Conservation (phyloP, 108 stramenopile species). For the Seminavis robusta region DNA sequence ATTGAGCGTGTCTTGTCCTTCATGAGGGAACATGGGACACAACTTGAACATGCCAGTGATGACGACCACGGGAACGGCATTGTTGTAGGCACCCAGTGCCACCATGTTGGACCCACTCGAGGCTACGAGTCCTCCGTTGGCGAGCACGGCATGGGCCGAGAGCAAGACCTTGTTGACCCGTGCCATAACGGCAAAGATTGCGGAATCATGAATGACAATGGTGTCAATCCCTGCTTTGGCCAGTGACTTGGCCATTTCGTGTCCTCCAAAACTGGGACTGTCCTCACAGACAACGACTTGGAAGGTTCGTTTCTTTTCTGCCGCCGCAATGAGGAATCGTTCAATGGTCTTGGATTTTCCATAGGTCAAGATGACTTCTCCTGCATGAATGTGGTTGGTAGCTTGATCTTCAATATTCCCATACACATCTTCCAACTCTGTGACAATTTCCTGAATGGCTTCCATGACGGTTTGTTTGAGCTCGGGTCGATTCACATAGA, state of each 20-base stretch:
- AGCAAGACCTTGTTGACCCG: conserved; percentile 94
- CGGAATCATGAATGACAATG: conserved; percentile 49
- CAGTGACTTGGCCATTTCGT: conserved; percentile 80
- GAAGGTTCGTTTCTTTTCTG: conserved; percentile 86
- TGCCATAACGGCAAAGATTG: conserved; percentile 73
- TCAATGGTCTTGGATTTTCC: conserved; percentile 85
- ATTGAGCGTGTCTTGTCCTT: conserved; percentile 92
- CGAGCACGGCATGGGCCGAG: conserved; percentile 94
- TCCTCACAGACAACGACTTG: conserved; percentile 94
- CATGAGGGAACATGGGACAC: conserved; percentile 96
- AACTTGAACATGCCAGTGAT: conserved; percentile 96
- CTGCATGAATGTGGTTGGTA: conserved; percentile 90
- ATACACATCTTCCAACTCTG: conserved; percentile 84
- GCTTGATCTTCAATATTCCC: conserved; percentile 89
- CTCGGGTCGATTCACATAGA: conserved; percentile 51
- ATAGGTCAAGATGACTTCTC: conserved; percentile 91
- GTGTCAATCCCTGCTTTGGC: conserved; percentile 75
- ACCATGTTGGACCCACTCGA: conserved; percentile 88
- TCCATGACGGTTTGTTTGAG: conserved; percentile 83
- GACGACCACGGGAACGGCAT: conserved; percentile 92
- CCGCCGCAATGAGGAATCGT: conserved; percentile 79
- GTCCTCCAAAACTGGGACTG: conserved; percentile 83
- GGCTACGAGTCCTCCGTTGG: conserved; percentile 95
- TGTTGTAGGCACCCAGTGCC: conserved; percentile 89
- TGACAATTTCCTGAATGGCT: conserved; percentile 82